Conservation (phyloP, 768 basidiomycete genomes). For the Auricularia heimuer region DNA sequence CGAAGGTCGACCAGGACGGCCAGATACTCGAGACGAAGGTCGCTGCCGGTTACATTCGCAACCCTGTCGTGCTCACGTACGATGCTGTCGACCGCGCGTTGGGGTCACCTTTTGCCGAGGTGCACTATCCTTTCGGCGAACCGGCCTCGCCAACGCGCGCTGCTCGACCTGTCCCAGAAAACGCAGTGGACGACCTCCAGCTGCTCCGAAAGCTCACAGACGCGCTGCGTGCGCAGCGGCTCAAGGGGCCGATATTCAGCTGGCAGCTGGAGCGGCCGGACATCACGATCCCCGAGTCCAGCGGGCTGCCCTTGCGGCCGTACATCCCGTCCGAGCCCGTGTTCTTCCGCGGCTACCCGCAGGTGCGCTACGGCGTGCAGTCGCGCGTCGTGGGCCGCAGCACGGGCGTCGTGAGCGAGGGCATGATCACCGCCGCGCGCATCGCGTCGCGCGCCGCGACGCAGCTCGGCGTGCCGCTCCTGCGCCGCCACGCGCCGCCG, state of each 20-base stretch:
- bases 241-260: slow-evolving; percentile 17
- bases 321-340: slow-evolving; percentile 4
- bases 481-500: slow-evolving; percentile 44
- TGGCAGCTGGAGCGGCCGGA: slow-evolving; percentile 16
- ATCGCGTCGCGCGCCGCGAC: slow-evolving; percentile 62
- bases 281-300: slow-evolving; percentile 20
- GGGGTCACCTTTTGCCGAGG: slow-evolving; percentile 14
- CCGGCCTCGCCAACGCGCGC: not conserved
- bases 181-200: not conserved
- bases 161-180: not conserved
- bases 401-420: slow-evolving; percentile 53
- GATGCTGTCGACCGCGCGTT: slow-evolving; percentile 50
- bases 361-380: slow-evolving; percentile 36
- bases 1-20: slow-evolving; percentile 50
- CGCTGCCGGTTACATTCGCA: slow-evolving; percentile 62
- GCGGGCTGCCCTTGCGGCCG: slow-evolving; percentile 19
- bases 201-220: not conserved
- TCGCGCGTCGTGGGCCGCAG: slow-evolving; percentile 34
- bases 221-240: not conserved
- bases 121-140: slow-evolving; percentile 6
- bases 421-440: slow-evolving; percentile 73
- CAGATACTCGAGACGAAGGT: slow-evolving; percentile 63
- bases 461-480: slow-evolving; percentile 48
- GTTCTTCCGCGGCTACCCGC: slow-evolving; percentile 40
- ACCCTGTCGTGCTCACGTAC: slow-evolving; percentile 58